A percentile compares a stretch with the other conserved stretches of the same genome.
Evolutionary conservation across 2,329 filamentous ascomycete species (phyloP).

Genomic region (Fusarium azukiicola): DNA sequence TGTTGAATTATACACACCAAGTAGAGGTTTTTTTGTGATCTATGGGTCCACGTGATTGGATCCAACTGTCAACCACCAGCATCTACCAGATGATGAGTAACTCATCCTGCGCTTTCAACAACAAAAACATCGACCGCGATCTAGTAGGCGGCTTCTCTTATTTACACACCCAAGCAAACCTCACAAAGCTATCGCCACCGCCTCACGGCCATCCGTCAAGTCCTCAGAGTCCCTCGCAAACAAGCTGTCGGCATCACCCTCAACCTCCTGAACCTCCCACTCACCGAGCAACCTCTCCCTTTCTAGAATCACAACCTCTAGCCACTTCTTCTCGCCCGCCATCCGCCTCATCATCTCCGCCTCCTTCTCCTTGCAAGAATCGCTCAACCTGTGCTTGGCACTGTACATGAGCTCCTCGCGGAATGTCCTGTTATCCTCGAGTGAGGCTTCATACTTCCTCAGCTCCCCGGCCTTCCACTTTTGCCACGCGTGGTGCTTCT

Average conservation of each 20-base stretch:
- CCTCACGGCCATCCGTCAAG: conserved; percentile 32
- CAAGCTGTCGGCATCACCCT: conserved; percentile 63
- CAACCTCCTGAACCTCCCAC: conserved; percentile 67
- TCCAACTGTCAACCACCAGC: conserved; percentile 2
- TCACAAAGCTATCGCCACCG: conserved; percentile 9
- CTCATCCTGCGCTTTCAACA: not conserved
- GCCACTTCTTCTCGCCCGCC: conserved; percentile 71
- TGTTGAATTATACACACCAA: conserved; percentile 10
- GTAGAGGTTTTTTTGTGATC: conserved; percentile 48
- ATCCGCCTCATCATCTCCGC: conserved; percentile 59
- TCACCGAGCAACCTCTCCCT: conserved; percentile 66
- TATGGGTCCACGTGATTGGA: conserved; percentile 41
- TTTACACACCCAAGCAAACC: not conserved
- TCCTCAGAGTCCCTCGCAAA: conserved; percentile 50
- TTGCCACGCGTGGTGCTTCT: conserved; percentile 64
- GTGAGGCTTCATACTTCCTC: conserved; percentile 57
- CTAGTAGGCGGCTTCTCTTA: not conserved
- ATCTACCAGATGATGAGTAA: not conserved
- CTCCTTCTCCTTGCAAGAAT: conserved; percentile 55
- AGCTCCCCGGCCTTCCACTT: conserved; percentile 66
- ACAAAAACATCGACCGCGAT: not conserved
- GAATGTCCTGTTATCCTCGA: conserved; percentile 65
- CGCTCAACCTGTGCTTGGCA: conserved; percentile 57
- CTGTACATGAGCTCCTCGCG: conserved; percentile 68
- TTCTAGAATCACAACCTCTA: conserved; percentile 68